Base-by-base conservation (phyloP, 768 basidiomycete genomes). In the Leccinellum luteum region DNA sequence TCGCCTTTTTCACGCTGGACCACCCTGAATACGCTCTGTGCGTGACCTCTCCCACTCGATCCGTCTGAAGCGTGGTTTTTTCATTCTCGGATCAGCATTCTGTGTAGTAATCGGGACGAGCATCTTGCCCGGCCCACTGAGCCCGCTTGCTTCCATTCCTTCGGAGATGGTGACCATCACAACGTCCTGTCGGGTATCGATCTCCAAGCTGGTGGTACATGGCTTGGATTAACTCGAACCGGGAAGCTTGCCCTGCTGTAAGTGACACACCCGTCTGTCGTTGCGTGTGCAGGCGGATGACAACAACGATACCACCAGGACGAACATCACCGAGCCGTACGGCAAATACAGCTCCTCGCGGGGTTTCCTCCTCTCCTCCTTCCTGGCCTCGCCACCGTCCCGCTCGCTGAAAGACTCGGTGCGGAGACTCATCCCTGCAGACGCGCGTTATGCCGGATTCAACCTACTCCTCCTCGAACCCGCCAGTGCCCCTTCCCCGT, bases 101-200 rank as follows among this genome's bases (percentile, higher is more conserved):
- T 93, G 44, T 85, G 84, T 64, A 85, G 79, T 50, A 92, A 92
- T 71, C 83, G 91, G 54, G 91, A 93, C 70, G 91, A 93, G 67
- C 81, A 71, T 67, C 76, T 92, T 51, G 66, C 76, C 52, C 79
- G 91, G 55, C 89, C 89, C 10, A 89, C 90, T 2, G 69, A 74
- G 58, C 73, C 79, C 48, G 89, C 89, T 13, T 75, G 79, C 61
- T 90, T 86, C 69, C 91, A 90, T 68, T 77, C 82, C 9, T 91
- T 91, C 66, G 81, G 74, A 28, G 58, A 67, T 21, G 56, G 63
- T 61, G 8, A 47, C 55, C 53, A 32, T 17, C 76, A 72, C 23
- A 66, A 66, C 50, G 70, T 93, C 58, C 78, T 94, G 54, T 92
- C 90, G 2, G 92, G 92, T 49, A 81, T 85, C 62, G 92, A 94